phyloP scores from a whole-genome alignment of 2,329 filamentous ascomycete species.

The Pseudocercospora musae region DNA sequence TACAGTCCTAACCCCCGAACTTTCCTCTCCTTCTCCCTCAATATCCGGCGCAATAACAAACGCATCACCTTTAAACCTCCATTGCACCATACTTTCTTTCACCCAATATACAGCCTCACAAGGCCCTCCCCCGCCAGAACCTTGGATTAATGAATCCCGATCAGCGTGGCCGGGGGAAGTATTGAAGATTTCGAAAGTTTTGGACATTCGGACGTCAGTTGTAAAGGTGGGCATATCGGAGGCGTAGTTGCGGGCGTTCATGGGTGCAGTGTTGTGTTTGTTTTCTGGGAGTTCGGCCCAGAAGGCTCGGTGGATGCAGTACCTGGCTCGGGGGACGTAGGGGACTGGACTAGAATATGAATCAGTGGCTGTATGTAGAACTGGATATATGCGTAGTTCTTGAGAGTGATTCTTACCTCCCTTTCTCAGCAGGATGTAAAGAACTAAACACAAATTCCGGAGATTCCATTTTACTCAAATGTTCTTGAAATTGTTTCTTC shows the following conservation, averaged over 20 bases:
- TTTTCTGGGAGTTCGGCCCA: slow-evolving; percentile 72
- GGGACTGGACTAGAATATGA: slow-evolving; percentile 34
- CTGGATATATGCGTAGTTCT: no score
- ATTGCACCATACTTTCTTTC: slow-evolving; percentile 66
- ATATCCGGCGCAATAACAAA: slow-evolving; percentile 68
- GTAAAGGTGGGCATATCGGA: slow-evolving; percentile 80
- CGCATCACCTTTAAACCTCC: slow-evolving; percentile 74
- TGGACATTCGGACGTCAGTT: slow-evolving; percentile 84
- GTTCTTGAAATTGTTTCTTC: slow-evolving; percentile 49
- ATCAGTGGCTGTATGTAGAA: no score
- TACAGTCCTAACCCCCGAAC: slow-evolving; percentile 55
- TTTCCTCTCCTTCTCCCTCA: slow-evolving; percentile 48
- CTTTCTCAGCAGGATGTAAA: slow-evolving; percentile 38
- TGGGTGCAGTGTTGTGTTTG: slow-evolving; percentile 66
- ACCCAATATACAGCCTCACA: slow-evolving; percentile 88
- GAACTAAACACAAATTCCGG: slow-evolving; percentile 53
- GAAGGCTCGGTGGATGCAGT: slow-evolving; percentile 81
- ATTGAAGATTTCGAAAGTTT: slow-evolving; percentile 67
- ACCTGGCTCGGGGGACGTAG: slow-evolving; percentile 61
- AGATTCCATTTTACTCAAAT: slow-evolving; percentile 48
- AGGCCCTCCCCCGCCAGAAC: slow-evolving; percentile 62
- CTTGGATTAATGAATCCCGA: slow-evolving; percentile 41
- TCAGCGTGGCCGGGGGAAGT: slow-evolving; percentile 48
- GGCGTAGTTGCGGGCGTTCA: slow-evolving; percentile 68
- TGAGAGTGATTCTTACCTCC: neutral